A percentile compares a stretch with the other conserved stretches of the same genome.
phyloP scores from a whole-genome alignment of 768 basidiomycete genomes.

The Lanmaoa pseudosensibilis region DNA sequence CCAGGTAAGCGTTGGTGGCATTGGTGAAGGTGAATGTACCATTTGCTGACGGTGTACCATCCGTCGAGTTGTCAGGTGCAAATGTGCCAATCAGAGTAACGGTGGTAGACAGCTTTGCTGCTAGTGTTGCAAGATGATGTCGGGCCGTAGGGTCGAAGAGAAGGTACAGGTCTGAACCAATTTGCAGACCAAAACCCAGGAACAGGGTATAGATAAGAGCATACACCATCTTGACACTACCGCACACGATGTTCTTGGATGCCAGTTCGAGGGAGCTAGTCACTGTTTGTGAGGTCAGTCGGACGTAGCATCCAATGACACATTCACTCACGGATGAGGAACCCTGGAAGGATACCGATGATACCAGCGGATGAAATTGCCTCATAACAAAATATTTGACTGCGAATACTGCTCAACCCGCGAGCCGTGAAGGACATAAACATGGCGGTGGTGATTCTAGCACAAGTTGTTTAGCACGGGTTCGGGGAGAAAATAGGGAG shows the following conservation, averaged over 20 bases:
- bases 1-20: conserved; percentile 42
- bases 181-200: conserved; percentile 80
- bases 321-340: conserved; percentile 63
- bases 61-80: conserved; percentile 52
- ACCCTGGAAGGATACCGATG: conserved; percentile 89
- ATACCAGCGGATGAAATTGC: conserved; percentile 87
- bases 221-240: conserved; percentile 86
- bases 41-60: conserved; percentile 44
- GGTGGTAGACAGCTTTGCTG: conserved; percentile 48
- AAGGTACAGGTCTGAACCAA: conserved; percentile 79
- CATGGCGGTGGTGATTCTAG: conserved; percentile 79
- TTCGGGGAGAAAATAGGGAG: not conserved
- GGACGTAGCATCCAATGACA: not conserved
- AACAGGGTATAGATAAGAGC: conserved; percentile 87
- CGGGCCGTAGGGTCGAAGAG: conserved; percentile 63
- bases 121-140: conserved; percentile 51
- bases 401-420: conserved; percentile 75
- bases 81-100: conserved; percentile 65
- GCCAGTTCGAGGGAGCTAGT: conserved; percentile 82
- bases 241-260: conserved; percentile 82
- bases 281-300: conserved; percentile 42
- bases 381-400: conserved; percentile 84
- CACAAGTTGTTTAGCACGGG: conserved; percentile 11
- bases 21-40: conserved; percentile 72
- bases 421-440: conserved; percentile 79